Conservation (phyloP, 192 early-diverging fungal genomes). For the Coemansia sp. region DNA sequence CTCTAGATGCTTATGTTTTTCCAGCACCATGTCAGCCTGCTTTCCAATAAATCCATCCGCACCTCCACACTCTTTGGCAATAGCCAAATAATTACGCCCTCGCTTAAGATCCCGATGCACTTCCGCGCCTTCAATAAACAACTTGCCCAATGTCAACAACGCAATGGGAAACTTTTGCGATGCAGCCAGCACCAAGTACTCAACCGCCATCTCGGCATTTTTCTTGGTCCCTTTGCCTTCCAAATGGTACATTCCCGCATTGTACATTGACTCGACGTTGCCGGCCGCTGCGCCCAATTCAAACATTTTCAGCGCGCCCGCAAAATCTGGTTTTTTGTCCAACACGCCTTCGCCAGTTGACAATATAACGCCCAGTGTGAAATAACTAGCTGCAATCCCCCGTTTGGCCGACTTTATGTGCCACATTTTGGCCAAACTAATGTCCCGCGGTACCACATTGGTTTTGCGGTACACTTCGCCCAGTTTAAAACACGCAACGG, state of each 20-base stretch:
- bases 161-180: conserved; percentile 26
- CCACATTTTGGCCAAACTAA: conserved; percentile 22
- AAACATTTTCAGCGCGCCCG: conserved; percentile 21
- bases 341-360: conserved; percentile 13
- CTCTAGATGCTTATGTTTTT: not conserved
- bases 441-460: not conserved
- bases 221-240: conserved; percentile 26
- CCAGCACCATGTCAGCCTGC: conserved; percentile 13
- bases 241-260: conserved; percentile 31
- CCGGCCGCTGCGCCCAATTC: conserved; percentile 31
- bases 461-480: conserved; percentile 28
- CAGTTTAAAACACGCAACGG: conserved; percentile 16
- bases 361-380: conserved; percentile 30
- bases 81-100: conserved; percentile 12
- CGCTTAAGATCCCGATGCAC: conserved; percentile 2
- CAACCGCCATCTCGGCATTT: conserved; percentile 22
- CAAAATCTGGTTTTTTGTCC: conserved; percentile 21
- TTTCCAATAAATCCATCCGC: conserved; percentile 8
- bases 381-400: conserved; percentile 21
- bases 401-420: conserved; percentile 14
- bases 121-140: conserved; percentile 24
- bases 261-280: conserved; percentile 36
- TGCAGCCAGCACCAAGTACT: conserved; percentile 38
- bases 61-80: conserved; percentile 20
- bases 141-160: conserved; percentile 31